Base-by-base conservation (phyloP, 1,284 basidiomycete genomes). In the Malassezia caprae region DNA sequence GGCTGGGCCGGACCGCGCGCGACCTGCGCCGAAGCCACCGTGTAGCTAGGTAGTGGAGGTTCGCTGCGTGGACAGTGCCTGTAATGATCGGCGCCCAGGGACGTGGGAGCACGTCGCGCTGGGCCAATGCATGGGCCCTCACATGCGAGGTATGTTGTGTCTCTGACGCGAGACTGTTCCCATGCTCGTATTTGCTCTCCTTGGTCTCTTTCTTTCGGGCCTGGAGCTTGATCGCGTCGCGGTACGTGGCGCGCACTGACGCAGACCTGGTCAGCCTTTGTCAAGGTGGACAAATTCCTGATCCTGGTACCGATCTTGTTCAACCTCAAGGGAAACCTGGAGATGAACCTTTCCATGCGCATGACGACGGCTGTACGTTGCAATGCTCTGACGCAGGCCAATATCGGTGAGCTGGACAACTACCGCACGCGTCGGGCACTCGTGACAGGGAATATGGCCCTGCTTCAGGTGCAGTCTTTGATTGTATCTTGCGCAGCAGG, bases 251-350 rank as follows among this genome's bases (percentile, higher is more conserved):
- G 15, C 23, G 5, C 12, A 7, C 30, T 46, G 8, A 19, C 32
- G 11, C 39, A 53, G 51, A 41, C 32, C 54, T 96, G 90, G 90
- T 80, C 80, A 55, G 89, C 90, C 39, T 93, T 98, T 81, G 80
- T 81, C 48, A 81, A 85, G 51, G 69, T 73, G n/a, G 87, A 96
- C 78, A 91, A 98, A 75, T 83, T 96, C 54, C 91, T 96, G 68
- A 91, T 96, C 79, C 87, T 96, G 55, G 85, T 96, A 8, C 91
- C 93, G 11, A 90, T 94, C 64, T 79, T 96, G 21, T 82, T 93
- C 64, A 98, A 96, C 68, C 82, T 98, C 60, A 96, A 96, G 73
- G 93, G 93, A 15, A 96, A 96, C 67, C 81, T 96, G 42, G 90
- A 93, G 76, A 91, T 93, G 87, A 91, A 90, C 62, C 82, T 79